Percentiles rank a stretch among this genome's conserved stretches.
Conservation (phyloP, 495 filamentous ascomycete genomes). For the Penicillium fimorum region DNA sequence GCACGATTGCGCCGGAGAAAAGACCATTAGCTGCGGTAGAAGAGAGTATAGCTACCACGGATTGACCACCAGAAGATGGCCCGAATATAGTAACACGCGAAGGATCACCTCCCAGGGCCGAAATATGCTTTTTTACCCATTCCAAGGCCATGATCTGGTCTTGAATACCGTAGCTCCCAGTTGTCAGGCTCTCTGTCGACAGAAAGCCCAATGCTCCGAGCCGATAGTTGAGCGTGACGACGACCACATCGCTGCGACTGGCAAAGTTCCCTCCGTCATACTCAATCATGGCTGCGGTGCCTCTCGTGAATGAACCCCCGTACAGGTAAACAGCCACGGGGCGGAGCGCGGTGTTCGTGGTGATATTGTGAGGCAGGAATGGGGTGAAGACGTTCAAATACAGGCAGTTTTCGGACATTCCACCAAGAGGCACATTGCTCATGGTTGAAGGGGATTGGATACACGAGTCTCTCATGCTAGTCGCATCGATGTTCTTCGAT, state of each 20-base stretch:
- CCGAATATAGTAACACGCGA: conserved; percentile 50
- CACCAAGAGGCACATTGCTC: conserved; percentile 14
- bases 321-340: conserved; percentile 47
- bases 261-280: conserved; percentile 47
- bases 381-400: conserved; percentile 40
- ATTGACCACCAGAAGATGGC: conserved; percentile 56
- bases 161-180: conserved; percentile 38
- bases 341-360: conserved; percentile 22
- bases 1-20: conserved; percentile 33
- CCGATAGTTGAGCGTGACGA: conserved; percentile 51
- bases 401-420: conserved; percentile 45
- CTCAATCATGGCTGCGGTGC: conserved; percentile 35
- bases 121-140: conserved; percentile 54
- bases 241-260: conserved; percentile 47
- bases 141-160: conserved; percentile 44
- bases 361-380: conserved; percentile 14
- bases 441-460: conserved; percentile 31
- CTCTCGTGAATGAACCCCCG: conserved; percentile 46
- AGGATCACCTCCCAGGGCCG: conserved; percentile 51
- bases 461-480: conserved; percentile 41
- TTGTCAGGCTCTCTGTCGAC: conserved; percentile 28
- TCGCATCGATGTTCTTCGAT: conserved; percentile 41
- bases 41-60: conserved; percentile 51
- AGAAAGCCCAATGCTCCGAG: conserved; percentile 44
- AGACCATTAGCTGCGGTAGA: conserved; percentile 30